These are phyloP conservation scores for Colletotrichum horii DNA, from an alignment of 2,329 filamentous ascomycete genomes.

Conservation along the genomic window DNA sequence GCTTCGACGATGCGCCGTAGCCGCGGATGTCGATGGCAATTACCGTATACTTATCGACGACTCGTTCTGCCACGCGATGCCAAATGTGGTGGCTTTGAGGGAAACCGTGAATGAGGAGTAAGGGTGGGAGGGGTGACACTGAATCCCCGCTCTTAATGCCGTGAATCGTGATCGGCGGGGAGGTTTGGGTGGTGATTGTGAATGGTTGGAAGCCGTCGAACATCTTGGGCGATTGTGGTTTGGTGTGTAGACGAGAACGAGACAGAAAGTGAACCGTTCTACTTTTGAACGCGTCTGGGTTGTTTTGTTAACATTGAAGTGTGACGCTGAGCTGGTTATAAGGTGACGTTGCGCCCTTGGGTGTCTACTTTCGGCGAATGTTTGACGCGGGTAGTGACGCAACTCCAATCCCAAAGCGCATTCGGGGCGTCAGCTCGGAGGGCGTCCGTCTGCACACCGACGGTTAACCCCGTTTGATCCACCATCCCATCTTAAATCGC, in stretches of 20 bases:
- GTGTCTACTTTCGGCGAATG: background rate
- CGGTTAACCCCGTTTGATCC: background rate
- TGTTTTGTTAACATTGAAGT: background rate
- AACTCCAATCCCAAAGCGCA: background rate
- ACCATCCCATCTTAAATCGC: background rate
- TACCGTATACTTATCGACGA: conserved; percentile 45
- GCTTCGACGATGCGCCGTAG: conserved; percentile 56
- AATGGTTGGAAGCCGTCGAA: conserved; percentile 44
- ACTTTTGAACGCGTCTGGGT: background rate
- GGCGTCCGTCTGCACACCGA: background rate
- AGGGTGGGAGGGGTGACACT: conserved; percentile 34
- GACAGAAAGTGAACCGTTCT: background rate
- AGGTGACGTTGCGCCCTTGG: background rate
- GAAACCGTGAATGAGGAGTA: conserved; percentile 57
- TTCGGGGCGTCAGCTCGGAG: background rate
- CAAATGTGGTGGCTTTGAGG: conserved; percentile 59
- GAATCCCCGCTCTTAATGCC: conserved; percentile 41
- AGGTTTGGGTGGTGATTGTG: conserved; percentile 38
- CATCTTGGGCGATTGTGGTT: conserved; percentile 29
- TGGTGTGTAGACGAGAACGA: background rate
- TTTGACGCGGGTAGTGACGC: background rate
- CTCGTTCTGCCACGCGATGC: conserved; percentile 48
- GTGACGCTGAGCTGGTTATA: background rate
- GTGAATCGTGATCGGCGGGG: conserved; percentile 45
- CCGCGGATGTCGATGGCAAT: conserved; percentile 55